Conservation (phyloP, 768 basidiomycete species). For the Leccinellum rugosiceps region DNA sequence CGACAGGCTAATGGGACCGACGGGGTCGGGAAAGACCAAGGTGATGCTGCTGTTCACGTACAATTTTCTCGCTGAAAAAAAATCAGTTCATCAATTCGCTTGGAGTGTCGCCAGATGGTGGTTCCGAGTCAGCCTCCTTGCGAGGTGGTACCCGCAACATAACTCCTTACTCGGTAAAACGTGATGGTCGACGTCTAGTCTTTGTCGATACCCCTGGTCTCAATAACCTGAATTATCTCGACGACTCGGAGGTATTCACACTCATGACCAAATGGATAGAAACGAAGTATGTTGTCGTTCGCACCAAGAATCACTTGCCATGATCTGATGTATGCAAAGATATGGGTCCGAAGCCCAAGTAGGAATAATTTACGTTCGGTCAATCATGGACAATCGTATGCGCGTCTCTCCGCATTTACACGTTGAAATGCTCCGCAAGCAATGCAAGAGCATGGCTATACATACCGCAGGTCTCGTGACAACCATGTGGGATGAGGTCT, state of each 20-base stretch:
- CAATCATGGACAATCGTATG: conserved; percentile 4
- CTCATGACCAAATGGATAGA: neutral
- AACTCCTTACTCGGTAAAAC: neutral
- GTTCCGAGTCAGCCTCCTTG: neutral
- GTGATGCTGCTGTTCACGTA: neutral
- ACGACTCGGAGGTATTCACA: neutral
- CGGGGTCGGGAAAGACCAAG: conserved; percentile 7
- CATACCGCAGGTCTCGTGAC: conserved; percentile 5
- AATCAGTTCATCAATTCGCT: conserved; percentile 5
- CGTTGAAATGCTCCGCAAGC: conserved; percentile 2
- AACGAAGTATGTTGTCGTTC: neutral
- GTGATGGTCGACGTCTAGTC: neutral
- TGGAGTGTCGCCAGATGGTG: neutral
- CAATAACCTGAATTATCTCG: neutral
- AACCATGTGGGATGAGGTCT: conserved; percentile 10
- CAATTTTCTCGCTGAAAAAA: neutral
- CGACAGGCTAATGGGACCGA: neutral
- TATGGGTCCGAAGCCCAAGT: neutral
- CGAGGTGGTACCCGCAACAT: neutral
- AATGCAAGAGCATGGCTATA: neutral
- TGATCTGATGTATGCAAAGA: neutral
- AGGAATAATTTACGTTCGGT: conserved; percentile 5
- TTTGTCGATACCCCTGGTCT: conserved; percentile 10
- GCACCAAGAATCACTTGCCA: neutral
- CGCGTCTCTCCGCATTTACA: neutral